phyloP scores from a whole-genome alignment of 228 moss, liverwort and hornwort species.

The Sphagnum fallax region DNA sequence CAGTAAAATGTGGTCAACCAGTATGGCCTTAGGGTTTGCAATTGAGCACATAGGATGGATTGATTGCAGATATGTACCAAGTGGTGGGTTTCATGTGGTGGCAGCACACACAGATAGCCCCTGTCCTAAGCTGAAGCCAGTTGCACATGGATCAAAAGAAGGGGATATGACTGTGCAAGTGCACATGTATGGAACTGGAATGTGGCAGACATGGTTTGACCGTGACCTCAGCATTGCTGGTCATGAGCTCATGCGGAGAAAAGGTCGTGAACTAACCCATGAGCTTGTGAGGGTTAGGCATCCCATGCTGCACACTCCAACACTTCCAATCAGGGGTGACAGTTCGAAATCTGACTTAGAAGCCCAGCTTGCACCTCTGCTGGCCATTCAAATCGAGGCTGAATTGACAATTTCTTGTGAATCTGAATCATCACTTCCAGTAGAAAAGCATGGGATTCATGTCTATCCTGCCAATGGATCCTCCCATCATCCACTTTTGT shows the following conservation, averaged over 20 bases:
- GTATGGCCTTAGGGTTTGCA: too few relatives aligned
- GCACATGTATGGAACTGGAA: slow-evolving; percentile 69
- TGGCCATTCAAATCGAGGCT: slow-evolving; percentile 75
- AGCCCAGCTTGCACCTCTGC: slow-evolving; percentile 58
- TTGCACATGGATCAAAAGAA: slow-evolving; percentile 64
- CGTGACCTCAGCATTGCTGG: slow-evolving; percentile 84
- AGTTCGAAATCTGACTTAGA: slow-evolving; percentile 56
- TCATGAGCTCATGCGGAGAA: slow-evolving; percentile 60
- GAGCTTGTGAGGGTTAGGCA: slow-evolving; percentile 79
- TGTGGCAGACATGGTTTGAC: slow-evolving; percentile 93
- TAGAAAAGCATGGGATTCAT: slow-evolving; percentile 60
- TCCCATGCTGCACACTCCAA: slow-evolving; percentile 77
- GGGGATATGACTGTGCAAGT: slow-evolving; percentile 72
- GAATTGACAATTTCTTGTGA: slow-evolving; percentile 67
- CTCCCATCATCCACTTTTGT: slow-evolving; percentile 75
- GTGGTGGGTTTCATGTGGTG: slow-evolving; percentile 78
- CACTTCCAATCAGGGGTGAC: slow-evolving; percentile 9
- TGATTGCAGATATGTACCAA: slow-evolving; percentile 55
- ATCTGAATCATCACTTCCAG: slow-evolving; percentile 57
- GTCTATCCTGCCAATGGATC: slow-evolving; percentile 39
- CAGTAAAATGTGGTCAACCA: too few relatives aligned
- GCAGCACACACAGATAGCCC: slow-evolving; percentile 87
- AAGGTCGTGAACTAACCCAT: slow-evolving; percentile 55
- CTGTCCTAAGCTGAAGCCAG: slow-evolving; percentile 79
- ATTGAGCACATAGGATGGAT: too few relatives aligned